Evolutionary conservation across 176 grass and related monocot genomes (phyloP).

Genomic region (Carex myosuroides): DNA sequence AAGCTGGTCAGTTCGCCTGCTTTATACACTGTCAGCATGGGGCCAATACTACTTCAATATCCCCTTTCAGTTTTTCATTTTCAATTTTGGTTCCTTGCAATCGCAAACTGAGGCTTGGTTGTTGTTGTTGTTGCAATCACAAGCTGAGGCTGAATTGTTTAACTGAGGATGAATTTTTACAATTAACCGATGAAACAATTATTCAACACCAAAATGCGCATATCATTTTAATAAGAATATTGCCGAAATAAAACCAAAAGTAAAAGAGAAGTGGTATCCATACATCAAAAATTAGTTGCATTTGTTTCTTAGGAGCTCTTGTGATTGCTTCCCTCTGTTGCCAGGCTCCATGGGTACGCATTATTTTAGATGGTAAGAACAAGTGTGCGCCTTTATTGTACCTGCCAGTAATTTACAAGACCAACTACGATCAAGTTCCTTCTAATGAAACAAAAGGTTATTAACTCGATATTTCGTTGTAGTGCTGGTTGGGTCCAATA

Average conservation of each 20-base stretch:
- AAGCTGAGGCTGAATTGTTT: background rate
- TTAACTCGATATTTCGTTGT: background rate
- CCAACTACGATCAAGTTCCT: background rate
- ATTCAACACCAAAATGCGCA: background rate
- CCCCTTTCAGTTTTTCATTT: background rate
- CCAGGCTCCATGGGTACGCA: conserved; percentile 82
- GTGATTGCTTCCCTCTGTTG: conserved; percentile 80
- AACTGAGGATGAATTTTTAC: background rate
- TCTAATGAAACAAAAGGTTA: conserved; percentile 9
- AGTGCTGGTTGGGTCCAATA: background rate
- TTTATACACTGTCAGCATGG: background rate
- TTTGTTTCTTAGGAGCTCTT: conserved; percentile 57
- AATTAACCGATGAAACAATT: background rate
- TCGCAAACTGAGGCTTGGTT: background rate
- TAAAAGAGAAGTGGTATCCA: background rate
- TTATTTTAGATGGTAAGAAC: conserved; percentile 84
- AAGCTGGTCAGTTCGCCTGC: background rate
- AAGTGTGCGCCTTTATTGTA: conserved; percentile 90
- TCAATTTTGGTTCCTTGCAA: background rate
- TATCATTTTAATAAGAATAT: background rate
- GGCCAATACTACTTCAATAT: background rate
- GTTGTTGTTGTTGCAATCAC: too few relatives aligned
- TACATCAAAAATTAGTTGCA: conserved; percentile 77
- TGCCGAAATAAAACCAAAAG: background rate
- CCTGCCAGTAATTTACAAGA: conserved; percentile 31